A percentile compares a stretch with the other conserved stretches of the same genome.
These are phyloP conservation scores for Candida endomychidarum DNA, from an alignment of 805 yeast genomes.

Conservation along the genomic window DNA sequence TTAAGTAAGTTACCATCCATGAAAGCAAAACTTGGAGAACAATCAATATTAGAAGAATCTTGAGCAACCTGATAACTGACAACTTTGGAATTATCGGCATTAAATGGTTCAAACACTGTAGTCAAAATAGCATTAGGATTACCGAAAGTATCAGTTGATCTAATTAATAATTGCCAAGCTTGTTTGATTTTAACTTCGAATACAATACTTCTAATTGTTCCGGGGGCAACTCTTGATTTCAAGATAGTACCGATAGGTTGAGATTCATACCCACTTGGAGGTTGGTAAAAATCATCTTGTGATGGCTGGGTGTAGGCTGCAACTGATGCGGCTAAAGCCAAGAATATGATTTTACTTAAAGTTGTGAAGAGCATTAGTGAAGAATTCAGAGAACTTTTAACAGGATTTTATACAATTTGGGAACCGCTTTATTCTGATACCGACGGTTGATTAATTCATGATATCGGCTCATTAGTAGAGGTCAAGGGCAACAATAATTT, in stretches of 20 bases:
- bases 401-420: too few species aligned
- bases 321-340: slow-evolving; percentile 1
- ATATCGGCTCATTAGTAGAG: too few species aligned
- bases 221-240: slow-evolving; percentile 21
- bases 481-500: too few species aligned
- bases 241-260: slow-evolving; percentile 24
- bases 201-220: slow-evolving; percentile 17
- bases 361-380: not conserved
- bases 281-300: slow-evolving; percentile 25
- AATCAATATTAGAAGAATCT: slow-evolving; percentile 26
- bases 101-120: slow-evolving; percentile 30
- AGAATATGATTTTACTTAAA: not conserved
- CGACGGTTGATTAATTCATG: too few species aligned
- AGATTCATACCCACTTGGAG: slow-evolving; percentile 23
- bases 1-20: slow-evolving; percentile 14
- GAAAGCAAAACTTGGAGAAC: slow-evolving; percentile 29
- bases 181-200: slow-evolving; percentile 22
- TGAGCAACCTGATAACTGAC: slow-evolving; percentile 29
- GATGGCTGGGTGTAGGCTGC: slow-evolving; percentile 10
- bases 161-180: slow-evolving; percentile 23
- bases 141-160: slow-evolving; percentile 25
- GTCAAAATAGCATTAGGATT: slow-evolving; percentile 25
- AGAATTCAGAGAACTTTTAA: not conserved
- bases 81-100: slow-evolving; percentile 26
- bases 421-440: too few species aligned